phyloP scores from a whole-genome alignment of 2,329 filamentous ascomycete species.

The Neonectria punicea region DNA sequence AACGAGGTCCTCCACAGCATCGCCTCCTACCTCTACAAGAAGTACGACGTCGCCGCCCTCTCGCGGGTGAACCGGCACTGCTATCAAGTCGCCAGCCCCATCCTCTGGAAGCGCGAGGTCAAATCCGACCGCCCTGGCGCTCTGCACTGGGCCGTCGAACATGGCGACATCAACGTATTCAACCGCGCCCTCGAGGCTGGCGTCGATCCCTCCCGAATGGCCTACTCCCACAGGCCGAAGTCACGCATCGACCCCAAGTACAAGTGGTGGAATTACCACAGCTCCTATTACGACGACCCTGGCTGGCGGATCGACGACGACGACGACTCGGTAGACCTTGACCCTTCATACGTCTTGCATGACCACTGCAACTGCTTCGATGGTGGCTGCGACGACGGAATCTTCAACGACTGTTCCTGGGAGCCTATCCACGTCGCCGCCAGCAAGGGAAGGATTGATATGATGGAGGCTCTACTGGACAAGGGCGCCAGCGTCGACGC shows the following conservation, averaged over 20 bases:
- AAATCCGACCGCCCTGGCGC: conserved; percentile 41
- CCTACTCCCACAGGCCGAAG: conserved; percentile 42
- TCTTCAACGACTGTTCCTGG: conserved; percentile 44
- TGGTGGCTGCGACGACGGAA: conserved; percentile 42
- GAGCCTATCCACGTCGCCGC: conserved; percentile 42
- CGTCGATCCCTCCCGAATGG: conserved; percentile 36
- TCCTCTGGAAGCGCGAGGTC: conserved; percentile 42
- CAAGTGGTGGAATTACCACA: conserved; percentile 45
- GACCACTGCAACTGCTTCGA: conserved; percentile 41
- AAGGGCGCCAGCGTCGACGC: conserved; percentile 39
- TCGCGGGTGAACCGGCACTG: conserved; percentile 39
- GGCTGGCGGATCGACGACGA: conserved; percentile 41
- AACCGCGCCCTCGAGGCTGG: conserved; percentile 41
- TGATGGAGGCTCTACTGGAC: conserved; percentile 40
- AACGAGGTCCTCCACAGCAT: conserved; percentile 44
- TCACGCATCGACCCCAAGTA: conserved; percentile 35
- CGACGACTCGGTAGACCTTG: conserved; percentile 41
- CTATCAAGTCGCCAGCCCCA: conserved; percentile 40
- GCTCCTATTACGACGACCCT: conserved; percentile 40
- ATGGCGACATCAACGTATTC: conserved; percentile 35
- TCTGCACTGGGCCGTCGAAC: conserved; percentile 42
- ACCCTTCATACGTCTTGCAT: conserved; percentile 38
- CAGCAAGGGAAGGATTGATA: conserved; percentile 42
- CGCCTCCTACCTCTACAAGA: conserved; percentile 39
- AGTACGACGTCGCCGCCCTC: conserved; percentile 41